Evolutionary conservation across 2,329 filamentous ascomycete genomes (phyloP), one percentile per base, ranked within the genome.

Genomic region (Penicillium aurantiogriseum): DNA sequence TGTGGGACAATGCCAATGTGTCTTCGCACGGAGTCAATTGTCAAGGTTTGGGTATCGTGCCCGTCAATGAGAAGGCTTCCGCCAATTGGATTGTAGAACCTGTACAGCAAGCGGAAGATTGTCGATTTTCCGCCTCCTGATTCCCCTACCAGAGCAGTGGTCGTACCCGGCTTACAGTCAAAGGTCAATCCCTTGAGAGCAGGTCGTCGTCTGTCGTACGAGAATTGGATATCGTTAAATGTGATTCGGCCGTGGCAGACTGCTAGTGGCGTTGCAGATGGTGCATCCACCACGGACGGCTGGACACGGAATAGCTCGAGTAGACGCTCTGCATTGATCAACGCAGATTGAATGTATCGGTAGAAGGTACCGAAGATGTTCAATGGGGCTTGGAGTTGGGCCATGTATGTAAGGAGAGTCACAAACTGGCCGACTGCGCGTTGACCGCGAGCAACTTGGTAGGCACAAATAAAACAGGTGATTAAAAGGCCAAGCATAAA

Each of bases 1-100:
- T 96, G 91, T 1, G 91, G 91, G 6, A 95, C 91, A 33, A 95
- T 91, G 23, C 91, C 91, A 66, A 95, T 93, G 71, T 90, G 87
- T 57, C 84, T 82, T 63, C 91, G 84, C 51, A 95, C 82, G 13
- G 89, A 92, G 73, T 94, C 88, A 65, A 95, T 93, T 4, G 89
- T 92, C 57, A 94, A 77, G 65, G 90, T 86, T 71, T 88, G 85
- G 47, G 94, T 87, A 69, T 95, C 85, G 51, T 86, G 82, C 15
- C 88, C 89, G 67, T 95, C 91, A 51, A 96, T 79, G 69, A 88
- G 83, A 55, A 95, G 7, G 6, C 8, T 92, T 69, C 43, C 29
- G 15, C 55, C 48, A 13, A 3, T 35, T 9, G 38, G 19, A 25
- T 61, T 51, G 40, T 54, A 57, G 56, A 56, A 63, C 21, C 91